A percentile compares a stretch with the other conserved stretches of the same genome.
phyloP scores from a whole-genome alignment of 1,139 yeast genomes.

The Wickerhamomyces sp. region DNA sequence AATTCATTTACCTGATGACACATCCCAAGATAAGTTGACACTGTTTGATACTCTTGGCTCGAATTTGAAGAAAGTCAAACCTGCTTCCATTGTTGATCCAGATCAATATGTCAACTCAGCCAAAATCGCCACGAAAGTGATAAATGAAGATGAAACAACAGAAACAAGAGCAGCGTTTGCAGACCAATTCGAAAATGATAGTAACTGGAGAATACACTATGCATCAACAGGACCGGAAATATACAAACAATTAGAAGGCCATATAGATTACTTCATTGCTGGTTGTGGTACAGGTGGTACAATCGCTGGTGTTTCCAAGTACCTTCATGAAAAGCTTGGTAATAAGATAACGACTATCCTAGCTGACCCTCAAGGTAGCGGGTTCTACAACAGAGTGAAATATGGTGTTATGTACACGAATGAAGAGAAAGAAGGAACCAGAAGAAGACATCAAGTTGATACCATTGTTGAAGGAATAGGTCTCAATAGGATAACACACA shows the following conservation, averaged over 20 bases:
- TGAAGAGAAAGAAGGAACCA: conserved; percentile 86
- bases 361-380: conserved; percentile 97
- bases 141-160: conserved; percentile 37
- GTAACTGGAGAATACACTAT: conserved; percentile 84
- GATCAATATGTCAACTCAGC: conserved; percentile 92
- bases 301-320: conserved; percentile 80
- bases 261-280: conserved; percentile 71
- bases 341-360: conserved; percentile 43
- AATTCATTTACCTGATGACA: conserved; percentile 93
- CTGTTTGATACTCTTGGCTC: conserved; percentile 77
- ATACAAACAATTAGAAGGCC: conserved; percentile 57
- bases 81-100: conserved; percentile 93
- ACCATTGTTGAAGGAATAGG: conserved; percentile 95
- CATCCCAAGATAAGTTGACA: conserved; percentile 75
- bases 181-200: conserved; percentile 91
- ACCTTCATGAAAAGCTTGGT: conserved; percentile 47
- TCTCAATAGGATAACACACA: conserved; percentile 76
- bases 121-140: conserved; percentile 45
- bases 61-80: conserved; percentile 79
- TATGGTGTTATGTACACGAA: conserved; percentile 90
- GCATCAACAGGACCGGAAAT: conserved; percentile 89
- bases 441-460: conserved; percentile 95
- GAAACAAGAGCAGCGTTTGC: conserved; percentile 69
- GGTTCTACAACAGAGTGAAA: conserved; percentile 78
- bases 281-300: conserved; percentile 79